A percentile compares a stretch with the other conserved stretches of the same genome.
These are phyloP conservation scores for Clonostachys rosea DNA, from an alignment of 2,329 filamentous ascomycete species.

Conservation along the genomic window DNA sequence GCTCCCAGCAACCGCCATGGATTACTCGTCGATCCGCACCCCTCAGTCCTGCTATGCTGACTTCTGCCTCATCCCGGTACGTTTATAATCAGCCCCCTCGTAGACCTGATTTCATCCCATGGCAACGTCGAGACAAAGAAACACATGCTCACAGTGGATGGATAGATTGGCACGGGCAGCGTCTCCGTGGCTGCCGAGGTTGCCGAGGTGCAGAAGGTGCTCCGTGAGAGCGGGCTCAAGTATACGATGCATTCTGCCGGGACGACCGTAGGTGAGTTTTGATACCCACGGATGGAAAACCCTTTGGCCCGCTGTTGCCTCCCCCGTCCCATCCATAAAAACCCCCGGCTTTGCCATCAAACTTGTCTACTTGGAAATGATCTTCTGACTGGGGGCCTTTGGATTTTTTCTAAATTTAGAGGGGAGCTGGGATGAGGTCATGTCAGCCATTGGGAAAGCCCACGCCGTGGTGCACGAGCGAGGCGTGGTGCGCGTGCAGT, in stretches of 20 bases:
- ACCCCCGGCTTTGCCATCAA: too few species aligned
- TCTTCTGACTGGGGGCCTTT: too few species aligned
- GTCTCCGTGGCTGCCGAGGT: conserved; percentile 78
- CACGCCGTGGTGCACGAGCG: conserved; percentile 72
- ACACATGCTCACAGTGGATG: neutral
- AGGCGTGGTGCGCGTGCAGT: conserved; percentile 81
- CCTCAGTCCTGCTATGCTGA: conserved; percentile 78
- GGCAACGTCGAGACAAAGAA: neutral
- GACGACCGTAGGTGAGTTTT: conserved; percentile 71
- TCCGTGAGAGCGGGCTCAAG: conserved; percentile 74
- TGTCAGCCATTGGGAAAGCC: conserved; percentile 79
- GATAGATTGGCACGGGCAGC: conserved; percentile 72
- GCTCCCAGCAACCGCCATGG: conserved; percentile 15
- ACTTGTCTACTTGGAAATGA: too few species aligned
- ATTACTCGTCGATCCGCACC: conserved; percentile 51
- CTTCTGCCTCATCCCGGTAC: conserved; percentile 83
- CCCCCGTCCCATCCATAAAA: too few species aligned
- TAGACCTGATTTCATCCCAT: neutral
- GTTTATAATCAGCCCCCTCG: conserved; percentile 14
- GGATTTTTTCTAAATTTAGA: conserved; percentile 47
- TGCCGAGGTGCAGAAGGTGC: conserved; percentile 79
- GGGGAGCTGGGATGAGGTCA: conserved; percentile 86
- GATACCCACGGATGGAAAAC: neutral
- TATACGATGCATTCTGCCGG: conserved; percentile 92
- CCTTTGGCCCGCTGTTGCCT: too few species aligned